Conservation (phyloP, 495 filamentous ascomycete species). For the Annulohypoxylon nitens region DNA sequence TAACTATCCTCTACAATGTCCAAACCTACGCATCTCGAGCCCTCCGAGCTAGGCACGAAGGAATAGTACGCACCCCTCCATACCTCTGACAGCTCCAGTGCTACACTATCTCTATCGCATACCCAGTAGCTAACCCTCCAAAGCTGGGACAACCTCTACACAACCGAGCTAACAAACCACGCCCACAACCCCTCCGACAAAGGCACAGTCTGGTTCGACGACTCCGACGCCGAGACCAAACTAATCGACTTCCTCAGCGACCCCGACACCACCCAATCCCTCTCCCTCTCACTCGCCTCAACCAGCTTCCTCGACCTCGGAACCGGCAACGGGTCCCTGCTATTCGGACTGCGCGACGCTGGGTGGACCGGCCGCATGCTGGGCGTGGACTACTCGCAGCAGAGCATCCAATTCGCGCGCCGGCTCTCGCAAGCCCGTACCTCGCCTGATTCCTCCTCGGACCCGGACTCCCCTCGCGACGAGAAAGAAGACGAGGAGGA, state of each 20-base stretch:
- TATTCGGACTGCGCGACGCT: constrained; percentile 76
- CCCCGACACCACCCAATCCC: constrained; percentile 27
- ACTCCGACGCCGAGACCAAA: constrained; percentile 74
- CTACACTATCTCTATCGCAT: background rate
- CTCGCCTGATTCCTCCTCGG: background rate
- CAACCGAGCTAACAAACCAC: constrained; percentile 71
- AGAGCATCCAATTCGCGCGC: constrained; percentile 78
- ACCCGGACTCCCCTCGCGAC: background rate
- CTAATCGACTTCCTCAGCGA: constrained; percentile 68
- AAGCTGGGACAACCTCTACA: constrained; percentile 80
- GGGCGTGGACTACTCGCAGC: constrained; percentile 82
- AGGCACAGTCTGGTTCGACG: constrained; percentile 82
- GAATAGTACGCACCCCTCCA: constrained; percentile 68
- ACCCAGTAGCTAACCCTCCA: constrained; percentile 12
- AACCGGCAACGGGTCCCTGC: constrained; percentile 91
- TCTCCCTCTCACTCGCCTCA: constrained; percentile 12
- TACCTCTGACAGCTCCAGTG: background rate
- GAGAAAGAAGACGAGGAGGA: constrained; percentile 8
- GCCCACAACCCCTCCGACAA: constrained; percentile 70
- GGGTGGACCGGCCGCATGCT: constrained; percentile 73
- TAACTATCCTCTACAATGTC: constrained; percentile 15
- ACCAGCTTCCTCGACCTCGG: constrained; percentile 78
- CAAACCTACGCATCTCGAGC: constrained; percentile 67
- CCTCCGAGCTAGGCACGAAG: constrained; percentile 76
- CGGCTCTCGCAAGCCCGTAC: constrained; percentile 52